Evolutionary conservation across 2,329 filamentous ascomycete genomes (phyloP).

Genomic region (Epichloe uncinata): DNA sequence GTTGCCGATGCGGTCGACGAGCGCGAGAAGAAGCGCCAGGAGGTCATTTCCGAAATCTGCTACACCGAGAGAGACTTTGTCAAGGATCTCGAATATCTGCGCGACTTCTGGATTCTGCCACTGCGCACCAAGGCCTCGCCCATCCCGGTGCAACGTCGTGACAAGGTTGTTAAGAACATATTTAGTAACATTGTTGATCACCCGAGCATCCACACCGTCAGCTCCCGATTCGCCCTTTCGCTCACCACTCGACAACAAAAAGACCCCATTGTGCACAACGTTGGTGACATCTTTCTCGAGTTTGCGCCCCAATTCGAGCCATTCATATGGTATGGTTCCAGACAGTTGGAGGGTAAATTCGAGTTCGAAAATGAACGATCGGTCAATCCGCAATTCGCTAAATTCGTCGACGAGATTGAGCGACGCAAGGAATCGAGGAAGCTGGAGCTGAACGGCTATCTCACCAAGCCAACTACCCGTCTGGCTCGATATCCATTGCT

Average conservation of each 20-base stretch:
- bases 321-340: constrained; percentile 92
- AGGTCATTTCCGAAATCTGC: constrained; percentile 96
- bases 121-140: constrained; percentile 71
- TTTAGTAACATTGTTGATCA: constrained; percentile 90
- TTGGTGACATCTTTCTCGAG: constrained; percentile 90
- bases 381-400: constrained; percentile 69
- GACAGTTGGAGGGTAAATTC: constrained; percentile 91
- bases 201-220: constrained; percentile 73
- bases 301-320: constrained; percentile 87
- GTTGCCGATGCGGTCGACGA: constrained; percentile 82
- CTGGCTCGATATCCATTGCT: constrained; percentile 87
- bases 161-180: constrained; percentile 84
- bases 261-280: constrained; percentile 71
- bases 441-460: constrained; percentile 89
- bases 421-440: constrained; percentile 92
- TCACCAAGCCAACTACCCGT: constrained; percentile 94
- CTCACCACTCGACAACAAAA: constrained; percentile 86
- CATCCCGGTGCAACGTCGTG: constrained; percentile 74
- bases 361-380: constrained; percentile 95
- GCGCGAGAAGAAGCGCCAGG: constrained; percentile 90
- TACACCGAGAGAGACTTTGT: constrained; percentile 98
- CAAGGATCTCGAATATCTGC: constrained; percentile 92
- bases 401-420: constrained; percentile 94
- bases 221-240: constrained; percentile 75
- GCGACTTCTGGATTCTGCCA: constrained; percentile 97